Conservation (phyloP, 2,329 filamentous ascomycete species). For the Blastomyces parvus region DNA sequence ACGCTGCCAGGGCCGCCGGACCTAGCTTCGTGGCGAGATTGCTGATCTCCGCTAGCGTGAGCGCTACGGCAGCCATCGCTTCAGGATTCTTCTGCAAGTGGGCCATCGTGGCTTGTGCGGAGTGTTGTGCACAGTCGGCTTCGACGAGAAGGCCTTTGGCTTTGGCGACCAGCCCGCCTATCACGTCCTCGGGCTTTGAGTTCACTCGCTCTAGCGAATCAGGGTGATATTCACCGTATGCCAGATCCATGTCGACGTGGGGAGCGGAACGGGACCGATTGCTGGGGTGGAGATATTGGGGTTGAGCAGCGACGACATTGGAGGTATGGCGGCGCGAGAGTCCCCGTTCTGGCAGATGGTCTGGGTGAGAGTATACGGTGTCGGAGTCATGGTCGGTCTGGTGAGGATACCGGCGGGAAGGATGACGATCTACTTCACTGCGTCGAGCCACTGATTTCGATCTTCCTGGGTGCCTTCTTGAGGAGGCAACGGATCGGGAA, state of each 20-base stretch:
- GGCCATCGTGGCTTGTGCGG: slow-evolving; percentile 70
- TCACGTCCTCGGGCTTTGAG: slow-evolving; percentile 34
- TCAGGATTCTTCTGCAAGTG: slow-evolving; percentile 76
- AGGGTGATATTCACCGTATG: slow-evolving; percentile 75
- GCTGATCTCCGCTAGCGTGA: slow-evolving; percentile 86
- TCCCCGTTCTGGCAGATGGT: slow-evolving; percentile 16
- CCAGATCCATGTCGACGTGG: slow-evolving; percentile 75
- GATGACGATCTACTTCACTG: slow-evolving; percentile 18
- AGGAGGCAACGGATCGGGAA: slow-evolving; percentile 36
- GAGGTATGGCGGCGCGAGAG: slow-evolving; percentile 33
- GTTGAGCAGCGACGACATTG: slow-evolving; percentile 22
- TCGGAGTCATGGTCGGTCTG: slow-evolving; percentile 26
- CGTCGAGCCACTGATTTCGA: slow-evolving; percentile 23
- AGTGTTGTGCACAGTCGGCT: slow-evolving; percentile 79
- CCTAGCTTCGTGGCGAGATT: slow-evolving; percentile 73
- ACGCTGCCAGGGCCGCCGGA: slow-evolving; percentile 61
- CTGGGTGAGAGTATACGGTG: slow-evolving; percentile 18
- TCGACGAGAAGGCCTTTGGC: slow-evolving; percentile 75
- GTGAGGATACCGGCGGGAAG: slow-evolving; percentile 22
- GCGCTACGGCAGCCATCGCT: slow-evolving; percentile 82
- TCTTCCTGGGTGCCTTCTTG: slow-evolving; percentile 32
- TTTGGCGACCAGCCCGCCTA: slow-evolving; percentile 59
- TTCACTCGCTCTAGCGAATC: slow-evolving; percentile 44
- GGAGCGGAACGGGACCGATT: slow-evolving; percentile 21
- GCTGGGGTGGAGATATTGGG: slow-evolving; percentile 15